Conservation (phyloP, 2,329 filamentous ascomycete species). For the Diaporthe batatas region DNA sequence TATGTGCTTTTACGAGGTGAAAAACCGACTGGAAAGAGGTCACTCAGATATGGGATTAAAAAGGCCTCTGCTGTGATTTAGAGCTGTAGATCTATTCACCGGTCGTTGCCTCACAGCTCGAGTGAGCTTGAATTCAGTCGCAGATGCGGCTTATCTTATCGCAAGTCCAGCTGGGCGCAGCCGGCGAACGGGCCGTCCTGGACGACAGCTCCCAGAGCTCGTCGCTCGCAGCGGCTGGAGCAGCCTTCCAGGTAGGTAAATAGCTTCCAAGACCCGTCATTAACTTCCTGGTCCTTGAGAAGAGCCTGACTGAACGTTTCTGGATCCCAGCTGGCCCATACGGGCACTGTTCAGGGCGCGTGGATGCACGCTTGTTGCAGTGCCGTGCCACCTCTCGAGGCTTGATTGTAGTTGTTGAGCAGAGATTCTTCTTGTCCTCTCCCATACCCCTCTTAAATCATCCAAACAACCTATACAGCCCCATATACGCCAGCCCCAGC, state of each 20-base stretch:
- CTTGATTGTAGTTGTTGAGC: slow-evolving; percentile 6
- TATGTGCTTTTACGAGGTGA: background rate
- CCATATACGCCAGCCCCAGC: slow-evolving; percentile 75
- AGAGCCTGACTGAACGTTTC: background rate
- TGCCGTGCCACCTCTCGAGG: background rate
- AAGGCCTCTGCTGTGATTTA: background rate
- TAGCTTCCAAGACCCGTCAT: background rate
- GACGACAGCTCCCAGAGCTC: slow-evolving; percentile 21
- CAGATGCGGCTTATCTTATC: slow-evolving; percentile 40
- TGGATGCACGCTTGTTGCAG: background rate
- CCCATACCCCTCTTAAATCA: slow-evolving; percentile 50
- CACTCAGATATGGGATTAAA: background rate
- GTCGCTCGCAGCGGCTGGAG: background rate
- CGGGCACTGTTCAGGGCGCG: background rate
- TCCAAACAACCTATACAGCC: slow-evolving; percentile 75
- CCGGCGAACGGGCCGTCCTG: slow-evolving; percentile 31
- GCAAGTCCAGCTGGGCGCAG: slow-evolving; percentile 26
- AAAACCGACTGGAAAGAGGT: background rate
- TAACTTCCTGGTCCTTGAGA: too few species aligned
- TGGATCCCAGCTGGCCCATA: too few species aligned
- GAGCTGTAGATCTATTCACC: background rate
- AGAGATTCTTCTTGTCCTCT: background rate
- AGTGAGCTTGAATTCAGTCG: background rate
- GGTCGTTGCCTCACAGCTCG: background rate
- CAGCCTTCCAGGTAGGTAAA: background rate